phyloP scores from a whole-genome alignment of 2,329 filamentous ascomycete species.

The Penicillium carneum region DNA sequence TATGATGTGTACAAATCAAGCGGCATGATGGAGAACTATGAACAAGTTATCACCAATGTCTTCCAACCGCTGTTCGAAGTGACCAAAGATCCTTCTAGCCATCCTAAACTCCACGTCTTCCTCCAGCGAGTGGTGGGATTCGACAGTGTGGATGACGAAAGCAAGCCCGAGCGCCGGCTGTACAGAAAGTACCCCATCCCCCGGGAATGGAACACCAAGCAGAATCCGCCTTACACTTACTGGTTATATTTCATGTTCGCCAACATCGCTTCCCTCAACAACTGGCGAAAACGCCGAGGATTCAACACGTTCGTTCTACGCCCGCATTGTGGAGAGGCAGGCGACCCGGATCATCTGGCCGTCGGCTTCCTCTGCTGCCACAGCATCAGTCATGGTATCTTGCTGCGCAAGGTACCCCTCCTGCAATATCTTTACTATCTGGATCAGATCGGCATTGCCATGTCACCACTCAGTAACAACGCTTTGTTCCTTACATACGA shows the following conservation, averaged over 20 bases:
- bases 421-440: conserved; percentile 98
- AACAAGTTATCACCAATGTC: conserved; percentile 87
- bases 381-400: conserved; percentile 92
- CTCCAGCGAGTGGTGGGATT: conserved; percentile 94
- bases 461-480: conserved; percentile 99
- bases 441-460: conserved; percentile 96
- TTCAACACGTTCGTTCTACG: conserved; percentile 95
- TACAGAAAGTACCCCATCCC: conserved; percentile 95
- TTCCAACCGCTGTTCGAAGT: conserved; percentile 95
- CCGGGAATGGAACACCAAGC: conserved; percentile 84
- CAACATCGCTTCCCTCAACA: conserved; percentile 90
- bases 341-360: conserved; percentile 93
- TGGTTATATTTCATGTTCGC: conserved; percentile 98
- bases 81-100: conserved; percentile 81
- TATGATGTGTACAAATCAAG: conserved; percentile 95
- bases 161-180: conserved; percentile 91
- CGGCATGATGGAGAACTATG: conserved; percentile 84
- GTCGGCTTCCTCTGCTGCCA: conserved; percentile 91
- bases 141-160: conserved; percentile 97
- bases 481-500: conserved; percentile 95
- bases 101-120: conserved; percentile 94
- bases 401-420: conserved; percentile 90
- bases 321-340: conserved; percentile 94
- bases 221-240: conserved; percentile 98
- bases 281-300: conserved; percentile 85